Evolutionary conservation across 495 filamentous ascomycete species (phyloP), one percentile per base, ranked within the genome.

Genomic region (Evernia prunastri): DNA sequence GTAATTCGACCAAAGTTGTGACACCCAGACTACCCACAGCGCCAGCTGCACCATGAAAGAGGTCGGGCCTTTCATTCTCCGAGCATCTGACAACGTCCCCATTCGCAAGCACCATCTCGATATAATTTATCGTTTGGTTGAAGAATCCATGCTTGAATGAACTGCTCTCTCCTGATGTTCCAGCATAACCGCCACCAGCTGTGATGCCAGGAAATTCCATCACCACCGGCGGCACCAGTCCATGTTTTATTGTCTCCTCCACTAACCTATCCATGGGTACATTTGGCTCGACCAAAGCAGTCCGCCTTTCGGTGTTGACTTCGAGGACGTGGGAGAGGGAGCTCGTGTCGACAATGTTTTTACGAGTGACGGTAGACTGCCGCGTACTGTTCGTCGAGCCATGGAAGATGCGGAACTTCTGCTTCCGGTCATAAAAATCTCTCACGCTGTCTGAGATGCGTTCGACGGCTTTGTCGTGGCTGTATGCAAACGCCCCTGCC

Each of bases 311-410:
- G 0, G 59, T 64, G 72, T 89, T 76, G 64, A 89, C 73, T 7
- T 73, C 47, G 3, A 89, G 74, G 27, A 89, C 78, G 66, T 78
- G 72, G 58, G 75, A 76, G 23, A 89, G 78, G 37, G 63, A 65
- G 70, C 72, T 79, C 51, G 79, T 87, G 69, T 90, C 82, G 53
- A 88, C 74, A 12, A 78, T 78, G 56, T 81, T 78, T 57, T 78
- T 74, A 10, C 70, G 71, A 47, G 72, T 71, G 49, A 75, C 70
- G 18, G 69, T 63, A 4, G 74, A 69, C 7, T 77, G 79, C 1
- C 87, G 85, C 23, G 88, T 92, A 72, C 80, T 86, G 74, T 91
- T 92, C 37, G 89, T 91, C 0, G 85, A 85, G 63, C 89, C 89
- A 78, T 92, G 89, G 74, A 77, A 84, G 74, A 93, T 90, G 60